Evolutionary conservation across 2,329 filamentous ascomycete genomes (phyloP).

Genomic region (Colletotrichum sp.): DNA sequence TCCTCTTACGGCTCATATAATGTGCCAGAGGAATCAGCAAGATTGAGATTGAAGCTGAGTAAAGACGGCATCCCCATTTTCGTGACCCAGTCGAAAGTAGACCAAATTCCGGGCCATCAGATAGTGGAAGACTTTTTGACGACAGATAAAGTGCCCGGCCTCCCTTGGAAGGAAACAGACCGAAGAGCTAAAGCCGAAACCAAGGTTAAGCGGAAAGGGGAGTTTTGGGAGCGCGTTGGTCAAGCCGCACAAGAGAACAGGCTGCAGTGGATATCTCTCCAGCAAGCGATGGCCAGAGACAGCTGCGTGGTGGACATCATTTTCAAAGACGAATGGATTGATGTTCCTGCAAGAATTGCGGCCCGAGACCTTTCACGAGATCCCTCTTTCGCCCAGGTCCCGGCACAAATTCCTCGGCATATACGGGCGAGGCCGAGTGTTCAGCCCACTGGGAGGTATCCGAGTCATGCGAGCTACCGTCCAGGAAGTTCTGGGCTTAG

Average conservation of each 20-base stretch:
- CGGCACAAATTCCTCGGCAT: background rate
- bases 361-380: background rate
- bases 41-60: background rate
- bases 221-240: constrained; percentile 6
- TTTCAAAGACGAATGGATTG: background rate
- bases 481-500: background rate
- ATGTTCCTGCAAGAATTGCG: background rate
- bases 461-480: background rate
- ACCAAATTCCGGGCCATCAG: background rate
- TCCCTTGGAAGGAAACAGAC: constrained; percentile 3
- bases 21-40: background rate
- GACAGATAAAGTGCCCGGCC: background rate
- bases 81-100: background rate
- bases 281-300: constrained; percentile 13
- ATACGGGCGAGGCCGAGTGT: background rate
- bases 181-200: background rate
- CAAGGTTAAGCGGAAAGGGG: background rate
- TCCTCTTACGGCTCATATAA: background rate
- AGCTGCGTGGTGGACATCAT: constrained; percentile 17
- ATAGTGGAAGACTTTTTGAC: constrained; percentile 12
- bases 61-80: constrained; percentile 13
- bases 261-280: constrained; percentile 4
- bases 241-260: background rate
- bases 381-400: background rate
- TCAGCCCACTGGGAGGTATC: background rate